Base-by-base conservation (phyloP, 306 rosid species). In the Quercus dentata region DNA sequence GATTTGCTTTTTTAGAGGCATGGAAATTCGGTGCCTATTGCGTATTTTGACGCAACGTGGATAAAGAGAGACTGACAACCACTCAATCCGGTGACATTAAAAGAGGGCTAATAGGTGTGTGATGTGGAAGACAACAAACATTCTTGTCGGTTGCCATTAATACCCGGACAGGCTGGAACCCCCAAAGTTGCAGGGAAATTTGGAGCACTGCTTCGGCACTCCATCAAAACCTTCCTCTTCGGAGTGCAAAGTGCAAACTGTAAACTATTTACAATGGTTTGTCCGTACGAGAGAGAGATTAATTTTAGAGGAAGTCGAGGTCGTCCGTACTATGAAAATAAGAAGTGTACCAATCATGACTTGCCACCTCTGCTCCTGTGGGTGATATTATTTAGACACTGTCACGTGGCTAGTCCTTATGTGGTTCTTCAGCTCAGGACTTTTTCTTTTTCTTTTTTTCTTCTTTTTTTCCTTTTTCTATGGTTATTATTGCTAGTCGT, bases 71-170 rank as follows among this genome's bases (percentile, higher is more conserved):
- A 87, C 89, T 76, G 90, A 88, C 87, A 84, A 92, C 94, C 73
- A 35, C 71, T 81, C 76, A 25, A 52, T 74, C 90, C 97, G 87
- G 94, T 91, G 93, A 78, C 86, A 17, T 18, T 52, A 28, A 38
- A 49, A 8, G 62, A 4, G 80, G 80, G 78, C 83, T 61, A 11
- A 10, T 14, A 20, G 49, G 41, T 9, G 30, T 33, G 61, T 25
- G 25, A 27, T 54, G 35, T 44, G 44, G 19, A 75, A 56, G 62
- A 86, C 84, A 85, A 68, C 80, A 23, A 87, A 85, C 93, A 90
- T 76, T 69, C 83, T 59, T 93, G 91, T 91, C 93, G 82, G 90
- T 90, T 93, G 90, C 92, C 90, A 85, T 88, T 91, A 79, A 70
- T 68, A 64, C 62, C 12, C 28, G 82, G 83, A 87, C 92, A 82